Conservation (phyloP, 495 filamentous ascomycete genomes). For the Neurospora cerealis region DNA sequence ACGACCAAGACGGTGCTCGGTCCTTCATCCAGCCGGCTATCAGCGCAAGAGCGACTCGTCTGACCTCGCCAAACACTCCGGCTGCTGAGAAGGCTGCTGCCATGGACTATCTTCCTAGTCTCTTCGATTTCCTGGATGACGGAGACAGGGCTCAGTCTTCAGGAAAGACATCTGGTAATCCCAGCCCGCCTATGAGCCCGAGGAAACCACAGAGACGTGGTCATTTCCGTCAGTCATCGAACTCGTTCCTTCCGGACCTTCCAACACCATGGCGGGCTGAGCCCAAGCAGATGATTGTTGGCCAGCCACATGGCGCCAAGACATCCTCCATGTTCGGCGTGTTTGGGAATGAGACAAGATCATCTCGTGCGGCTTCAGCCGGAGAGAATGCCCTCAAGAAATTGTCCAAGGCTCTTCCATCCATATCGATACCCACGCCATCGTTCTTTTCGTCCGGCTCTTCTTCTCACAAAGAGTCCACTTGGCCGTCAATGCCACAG, state of each 20-base stretch:
- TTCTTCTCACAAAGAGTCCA: slow-evolving; percentile 17
- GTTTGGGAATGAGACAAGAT: slow-evolving; percentile 22
- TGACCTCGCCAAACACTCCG: slow-evolving; percentile 61
- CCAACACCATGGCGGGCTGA: slow-evolving; percentile 45
- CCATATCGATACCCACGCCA: slow-evolving; percentile 42
- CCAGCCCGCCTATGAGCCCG: slow-evolving; percentile 5
- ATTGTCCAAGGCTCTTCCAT: slow-evolving; percentile 39
- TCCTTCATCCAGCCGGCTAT: slow-evolving; percentile 71
- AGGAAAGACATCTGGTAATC: not conserved
- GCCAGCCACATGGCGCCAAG: slow-evolving; percentile 14
- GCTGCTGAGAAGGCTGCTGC: slow-evolving; percentile 65
- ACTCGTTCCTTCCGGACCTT: slow-evolving; percentile 16
- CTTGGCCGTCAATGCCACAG: slow-evolving; percentile 1
- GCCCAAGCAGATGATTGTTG: slow-evolving; percentile 32
- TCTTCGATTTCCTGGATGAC: slow-evolving; percentile 35
- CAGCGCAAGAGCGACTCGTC: slow-evolving; percentile 56
- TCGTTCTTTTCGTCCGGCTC: slow-evolving; percentile 34
- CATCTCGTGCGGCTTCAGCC: slow-evolving; percentile 28
- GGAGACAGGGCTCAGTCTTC: not conserved
- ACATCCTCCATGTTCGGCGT: slow-evolving; percentile 30
- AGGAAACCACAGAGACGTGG: slow-evolving; percentile 6
- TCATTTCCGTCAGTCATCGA: not conserved
- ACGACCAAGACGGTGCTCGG: slow-evolving; percentile 45
- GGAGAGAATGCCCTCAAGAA: slow-evolving; percentile 37
- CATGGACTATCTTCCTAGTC: slow-evolving; percentile 46